Percentiles rank a stretch among this genome's conserved stretches.
Evolutionary conservation across 2,329 filamentous ascomycete genomes (phyloP).

Genomic region (Fusarium sp.): DNA sequence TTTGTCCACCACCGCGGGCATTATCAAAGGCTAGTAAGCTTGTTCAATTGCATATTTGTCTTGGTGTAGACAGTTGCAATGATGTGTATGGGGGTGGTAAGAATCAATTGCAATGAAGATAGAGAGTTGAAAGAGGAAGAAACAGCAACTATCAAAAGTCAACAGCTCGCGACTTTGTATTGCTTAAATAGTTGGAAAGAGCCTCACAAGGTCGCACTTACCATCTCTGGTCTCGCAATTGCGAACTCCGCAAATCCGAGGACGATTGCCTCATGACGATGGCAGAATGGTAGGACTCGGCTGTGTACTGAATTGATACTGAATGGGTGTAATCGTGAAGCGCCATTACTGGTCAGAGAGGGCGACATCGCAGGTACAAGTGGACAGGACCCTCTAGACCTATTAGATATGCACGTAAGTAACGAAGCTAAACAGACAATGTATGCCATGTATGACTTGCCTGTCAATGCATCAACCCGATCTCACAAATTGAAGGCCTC

Average conservation of each 20-base stretch:
- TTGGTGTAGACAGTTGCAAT: background rate
- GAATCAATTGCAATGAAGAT: background rate
- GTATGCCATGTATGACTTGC: constrained; percentile 40
- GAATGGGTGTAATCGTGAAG: background rate
- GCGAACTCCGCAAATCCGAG: constrained; percentile 34
- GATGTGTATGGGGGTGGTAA: background rate
- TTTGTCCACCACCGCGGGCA: constrained; percentile 48
- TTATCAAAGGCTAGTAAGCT: constrained; percentile 36
- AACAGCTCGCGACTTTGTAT: background rate
- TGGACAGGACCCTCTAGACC: background rate
- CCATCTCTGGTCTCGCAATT: constrained; percentile 24
- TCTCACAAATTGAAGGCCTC: constrained; percentile 16
- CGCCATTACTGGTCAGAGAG: constrained; percentile 16
- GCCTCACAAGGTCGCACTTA: background rate
- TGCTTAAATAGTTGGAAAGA: constrained; percentile 29
- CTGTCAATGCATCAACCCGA: constrained; percentile 16
- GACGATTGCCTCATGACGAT: constrained; percentile 13
- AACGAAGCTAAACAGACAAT: constrained; percentile 2
- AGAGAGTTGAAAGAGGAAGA: background rate
- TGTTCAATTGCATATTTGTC: constrained; percentile 31
- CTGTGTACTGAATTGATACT: background rate
- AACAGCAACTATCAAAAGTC: too few relatives aligned
- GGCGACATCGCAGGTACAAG: constrained; percentile 1
- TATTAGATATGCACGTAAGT: constrained; percentile 4
- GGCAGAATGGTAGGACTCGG: constrained; percentile 3